Evolutionary conservation across 345 rosid genomes (phyloP).

Genomic region (Citrus reticulata): DNA sequence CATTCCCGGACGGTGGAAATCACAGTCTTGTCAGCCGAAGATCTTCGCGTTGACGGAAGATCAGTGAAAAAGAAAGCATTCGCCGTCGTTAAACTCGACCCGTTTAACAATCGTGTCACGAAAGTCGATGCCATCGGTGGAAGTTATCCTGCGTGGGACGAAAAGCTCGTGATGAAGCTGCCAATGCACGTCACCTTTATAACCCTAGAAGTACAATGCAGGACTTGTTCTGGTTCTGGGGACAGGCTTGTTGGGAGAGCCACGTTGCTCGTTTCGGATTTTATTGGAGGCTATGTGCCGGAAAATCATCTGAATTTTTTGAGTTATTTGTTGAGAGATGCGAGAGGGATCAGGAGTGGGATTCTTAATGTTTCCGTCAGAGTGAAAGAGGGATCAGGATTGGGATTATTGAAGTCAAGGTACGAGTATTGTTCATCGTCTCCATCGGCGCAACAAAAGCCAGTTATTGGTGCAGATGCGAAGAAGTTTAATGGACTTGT

Average conservation of each 20-base stretch:
- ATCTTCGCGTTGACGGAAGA: conserved; percentile 34
- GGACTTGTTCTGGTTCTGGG: conserved; percentile 7
- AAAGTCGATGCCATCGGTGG: conserved; percentile 33
- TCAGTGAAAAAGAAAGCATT: conserved; percentile 35
- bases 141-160: conserved; percentile 48
- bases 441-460: not conserved
- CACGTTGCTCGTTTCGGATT: conserved; percentile 49
- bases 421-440: conserved; percentile 9
- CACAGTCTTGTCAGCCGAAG: conserved; percentile 51
- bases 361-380: conserved; percentile 42
- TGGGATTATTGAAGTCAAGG: not conserved
- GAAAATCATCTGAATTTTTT: conserved; percentile 45
- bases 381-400: not conserved
- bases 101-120: not conserved
- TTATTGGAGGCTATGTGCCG: conserved; percentile 46
- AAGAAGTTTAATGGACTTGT: conserved; percentile 25
- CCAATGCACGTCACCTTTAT: conserved; percentile 29
- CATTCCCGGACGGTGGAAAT: conserved; percentile 34
- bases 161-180: conserved; percentile 38
- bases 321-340: conserved; percentile 63
- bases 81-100: conserved; percentile 26
- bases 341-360: conserved; percentile 38
- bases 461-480: not conserved
- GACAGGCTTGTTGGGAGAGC: conserved; percentile 39
- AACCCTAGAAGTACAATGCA: conserved; percentile 35